phyloP scores from a whole-genome alignment of 2,329 filamentous ascomycete genomes.

The Zymoseptoria ardabiliae region DNA sequence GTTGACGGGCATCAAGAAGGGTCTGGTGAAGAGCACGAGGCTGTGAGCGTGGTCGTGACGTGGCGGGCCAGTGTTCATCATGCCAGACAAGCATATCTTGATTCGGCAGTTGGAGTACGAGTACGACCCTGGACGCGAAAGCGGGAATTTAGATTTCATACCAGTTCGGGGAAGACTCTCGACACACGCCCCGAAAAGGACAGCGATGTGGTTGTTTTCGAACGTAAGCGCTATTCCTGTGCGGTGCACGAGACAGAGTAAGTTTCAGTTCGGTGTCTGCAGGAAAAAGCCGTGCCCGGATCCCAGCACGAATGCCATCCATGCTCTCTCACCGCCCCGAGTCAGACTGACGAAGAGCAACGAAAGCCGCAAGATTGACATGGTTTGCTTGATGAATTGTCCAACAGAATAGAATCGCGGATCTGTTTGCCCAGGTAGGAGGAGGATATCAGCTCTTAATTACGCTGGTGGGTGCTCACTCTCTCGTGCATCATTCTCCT shows the following conservation, averaged over 20 bases:
- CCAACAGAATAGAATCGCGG: background rate
- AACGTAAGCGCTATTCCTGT: too few relatives aligned
- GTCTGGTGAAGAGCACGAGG: conserved; percentile 69
- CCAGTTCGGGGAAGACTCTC: too few relatives aligned
- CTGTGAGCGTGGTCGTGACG: background rate
- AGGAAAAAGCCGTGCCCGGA: background rate
- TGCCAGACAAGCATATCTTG: background rate
- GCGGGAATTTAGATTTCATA: too few relatives aligned
- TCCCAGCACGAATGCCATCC: background rate
- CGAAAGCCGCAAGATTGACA: background rate
- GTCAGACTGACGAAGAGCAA: background rate
- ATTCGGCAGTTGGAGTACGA: background rate
- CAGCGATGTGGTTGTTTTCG: too few relatives aligned
- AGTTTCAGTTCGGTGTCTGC: background rate
- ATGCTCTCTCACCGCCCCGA: background rate
- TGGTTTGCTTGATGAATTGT: background rate
- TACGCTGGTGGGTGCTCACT: background rate
- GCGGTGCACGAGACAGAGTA: background rate
- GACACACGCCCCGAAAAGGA: too few relatives aligned
- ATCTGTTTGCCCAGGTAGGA: background rate
- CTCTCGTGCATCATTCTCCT: background rate
- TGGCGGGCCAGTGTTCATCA: background rate
- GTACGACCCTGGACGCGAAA: too few relatives aligned
- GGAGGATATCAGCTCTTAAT: background rate
- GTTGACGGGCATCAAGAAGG: conserved; percentile 88